Percentiles rank a stretch among this genome's conserved stretches.
phyloP scores from a whole-genome alignment of 805 yeast genomes.

The Pichia gijzeniarum region DNA sequence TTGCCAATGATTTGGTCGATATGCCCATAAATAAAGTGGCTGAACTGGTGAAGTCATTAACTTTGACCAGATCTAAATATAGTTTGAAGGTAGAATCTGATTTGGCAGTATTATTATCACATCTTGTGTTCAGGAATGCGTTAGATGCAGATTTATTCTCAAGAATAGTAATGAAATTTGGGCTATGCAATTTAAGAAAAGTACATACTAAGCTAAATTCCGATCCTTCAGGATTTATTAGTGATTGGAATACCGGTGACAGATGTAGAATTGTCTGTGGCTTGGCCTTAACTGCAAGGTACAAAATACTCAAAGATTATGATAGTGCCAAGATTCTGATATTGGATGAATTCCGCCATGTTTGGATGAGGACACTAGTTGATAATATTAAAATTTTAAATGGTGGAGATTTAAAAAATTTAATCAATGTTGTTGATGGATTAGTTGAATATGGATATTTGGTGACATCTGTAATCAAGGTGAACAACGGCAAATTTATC shows the following conservation, averaged over 20 bases:
- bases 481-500: conserved; percentile 13
- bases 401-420: conserved; percentile 16
- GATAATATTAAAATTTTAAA: not conserved
- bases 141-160: conserved; percentile 15
- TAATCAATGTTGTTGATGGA: conserved; percentile 17
- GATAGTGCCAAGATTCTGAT: conserved; percentile 15
- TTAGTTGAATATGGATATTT: conserved; percentile 11
- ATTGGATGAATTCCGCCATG: conserved; percentile 10
- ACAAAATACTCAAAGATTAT: conserved; percentile 17
- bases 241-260: conserved; percentile 7
- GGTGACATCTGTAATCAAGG: conserved; percentile 11
- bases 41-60: conserved; percentile 4
- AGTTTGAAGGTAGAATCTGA: conserved; percentile 11
- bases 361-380: conserved; percentile 20
- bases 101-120: conserved; percentile 18
- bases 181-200: conserved; percentile 13
- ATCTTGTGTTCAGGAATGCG: conserved; percentile 16
- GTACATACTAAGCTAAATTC: conserved; percentile 11
- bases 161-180: conserved; percentile 18
- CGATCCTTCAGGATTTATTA: conserved; percentile 10
- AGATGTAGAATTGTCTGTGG: conserved; percentile 16
- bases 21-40: conserved; percentile 7
- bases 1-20: conserved; percentile 6
- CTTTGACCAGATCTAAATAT: not conserved
- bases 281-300: conserved; percentile 21